Percentiles rank a stretch among this genome's conserved stretches.
Evolutionary conservation across 257 asterid genomes (phyloP).

Genomic region (Oldenlandia corymbosa): DNA sequence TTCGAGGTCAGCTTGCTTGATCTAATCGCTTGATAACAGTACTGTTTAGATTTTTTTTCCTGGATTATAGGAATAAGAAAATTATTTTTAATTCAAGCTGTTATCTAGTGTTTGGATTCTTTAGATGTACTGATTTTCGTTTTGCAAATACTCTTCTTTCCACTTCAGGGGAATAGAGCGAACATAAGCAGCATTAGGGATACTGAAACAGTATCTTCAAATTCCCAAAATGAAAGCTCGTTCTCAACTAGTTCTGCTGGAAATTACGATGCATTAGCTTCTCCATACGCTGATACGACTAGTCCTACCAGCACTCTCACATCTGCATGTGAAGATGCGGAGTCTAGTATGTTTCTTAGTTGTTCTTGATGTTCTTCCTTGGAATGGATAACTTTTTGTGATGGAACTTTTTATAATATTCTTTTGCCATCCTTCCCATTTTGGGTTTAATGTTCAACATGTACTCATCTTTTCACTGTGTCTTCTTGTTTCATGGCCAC

Average conservation of each 20-base stretch:
- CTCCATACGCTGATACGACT: conserved; percentile 37
- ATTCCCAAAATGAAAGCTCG: conserved; percentile 60
- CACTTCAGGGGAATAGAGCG: conserved; percentile 71
- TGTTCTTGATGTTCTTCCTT: conserved; percentile 3
- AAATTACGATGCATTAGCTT: conserved; percentile 26
- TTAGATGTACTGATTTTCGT: background rate
- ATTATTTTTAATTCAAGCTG: background rate
- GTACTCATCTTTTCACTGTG: conserved; percentile 6
- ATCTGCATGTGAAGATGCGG: conserved; percentile 79
- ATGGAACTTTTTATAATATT: background rate
- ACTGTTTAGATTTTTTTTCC: no score
- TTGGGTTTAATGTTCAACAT: background rate
- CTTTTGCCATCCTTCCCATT: background rate
- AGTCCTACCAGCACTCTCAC: conserved; percentile 88
- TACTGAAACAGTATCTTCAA: conserved; percentile 37
- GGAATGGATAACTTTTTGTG: background rate
- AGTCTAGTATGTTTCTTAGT: conserved; percentile 50
- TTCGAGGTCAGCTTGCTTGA: background rate
- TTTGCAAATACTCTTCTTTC: background rate
- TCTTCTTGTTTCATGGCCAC: conserved; percentile 18
- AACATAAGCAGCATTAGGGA: conserved; percentile 40
- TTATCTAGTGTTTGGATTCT: background rate
- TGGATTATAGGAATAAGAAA: no score
- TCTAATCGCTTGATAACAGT: background rate
- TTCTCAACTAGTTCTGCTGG: conserved; percentile 53